Evolutionary conservation across 306 rosid genomes (phyloP).

Genomic region (Benincasa hispida): DNA sequence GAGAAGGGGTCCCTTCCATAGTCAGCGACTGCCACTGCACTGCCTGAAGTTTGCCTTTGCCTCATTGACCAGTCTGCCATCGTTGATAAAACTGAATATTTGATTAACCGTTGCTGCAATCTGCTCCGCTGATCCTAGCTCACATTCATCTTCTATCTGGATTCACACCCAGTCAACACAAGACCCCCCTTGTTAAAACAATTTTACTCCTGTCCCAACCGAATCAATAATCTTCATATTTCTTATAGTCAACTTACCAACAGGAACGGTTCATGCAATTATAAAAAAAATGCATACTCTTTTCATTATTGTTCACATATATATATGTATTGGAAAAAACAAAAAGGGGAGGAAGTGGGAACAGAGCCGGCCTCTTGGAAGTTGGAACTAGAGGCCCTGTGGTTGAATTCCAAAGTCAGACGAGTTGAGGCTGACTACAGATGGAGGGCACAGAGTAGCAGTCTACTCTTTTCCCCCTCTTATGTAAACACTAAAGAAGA

Average conservation of each 20-base stretch:
- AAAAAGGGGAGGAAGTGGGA: neutral
- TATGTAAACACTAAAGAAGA: neutral
- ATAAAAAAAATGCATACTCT: neutral
- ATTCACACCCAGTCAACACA: neutral
- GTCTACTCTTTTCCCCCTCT: neutral
- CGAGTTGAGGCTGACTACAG: neutral
- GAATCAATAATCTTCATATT: neutral
- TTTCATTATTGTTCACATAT: neutral
- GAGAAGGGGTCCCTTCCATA: neutral
- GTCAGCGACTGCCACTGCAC: slow-evolving; percentile 4
- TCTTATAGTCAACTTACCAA: neutral
- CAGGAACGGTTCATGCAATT: neutral
- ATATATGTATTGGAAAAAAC: neutral
- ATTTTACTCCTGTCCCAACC: neutral
- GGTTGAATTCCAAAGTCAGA: neutral
- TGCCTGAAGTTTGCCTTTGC: neutral
- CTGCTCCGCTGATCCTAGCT: slow-evolving; percentile 59
- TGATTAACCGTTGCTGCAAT: slow-evolving; percentile 66
- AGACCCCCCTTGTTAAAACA: neutral
- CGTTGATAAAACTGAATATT: slow-evolving; percentile 49
- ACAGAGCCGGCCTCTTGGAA: neutral
- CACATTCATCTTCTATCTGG: slow-evolving; percentile 88
- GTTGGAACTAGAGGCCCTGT: neutral
- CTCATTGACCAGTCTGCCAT: slow-evolving; percentile 19
- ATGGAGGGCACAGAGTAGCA: neutral